Evolutionary conservation across 345 rosid species (phyloP).

Genomic region (Corymbia maculata): DNA sequence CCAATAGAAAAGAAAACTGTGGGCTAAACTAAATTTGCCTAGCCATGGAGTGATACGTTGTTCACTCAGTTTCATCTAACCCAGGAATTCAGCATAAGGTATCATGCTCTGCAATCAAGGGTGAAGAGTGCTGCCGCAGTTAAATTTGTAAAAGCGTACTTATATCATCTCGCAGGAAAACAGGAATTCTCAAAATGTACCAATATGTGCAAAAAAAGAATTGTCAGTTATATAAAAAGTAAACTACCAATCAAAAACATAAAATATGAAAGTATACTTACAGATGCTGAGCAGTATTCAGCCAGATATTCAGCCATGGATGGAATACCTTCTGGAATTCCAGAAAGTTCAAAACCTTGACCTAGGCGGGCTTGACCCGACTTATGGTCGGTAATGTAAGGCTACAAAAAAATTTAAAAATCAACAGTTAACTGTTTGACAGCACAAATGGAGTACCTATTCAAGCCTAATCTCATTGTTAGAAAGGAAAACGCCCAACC

Average conservation of each 20-base stretch:
- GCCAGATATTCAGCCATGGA: slow-evolving; percentile 72
- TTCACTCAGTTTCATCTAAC: background rate
- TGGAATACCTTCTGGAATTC: slow-evolving; percentile 83
- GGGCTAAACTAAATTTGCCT: background rate
- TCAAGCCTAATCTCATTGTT: background rate
- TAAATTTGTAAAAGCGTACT: background rate
- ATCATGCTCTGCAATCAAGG: background rate
- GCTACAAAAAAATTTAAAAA: slow-evolving; percentile 28
- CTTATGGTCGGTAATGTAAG: slow-evolving; percentile 32
- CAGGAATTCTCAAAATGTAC: background rate
- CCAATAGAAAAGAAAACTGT: background rate
- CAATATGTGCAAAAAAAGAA: background rate
- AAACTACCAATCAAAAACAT: background rate
- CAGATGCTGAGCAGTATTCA: slow-evolving; percentile 73
- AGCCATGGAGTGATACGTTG: background rate
- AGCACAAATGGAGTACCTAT: background rate
- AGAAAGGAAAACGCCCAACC: background rate
- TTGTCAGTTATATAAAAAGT: background rate
- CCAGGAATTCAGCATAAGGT: background rate
- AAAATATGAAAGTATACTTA: slow-evolving; percentile 17
- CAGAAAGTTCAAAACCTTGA: slow-evolving; percentile 52
- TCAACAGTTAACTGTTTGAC: background rate
- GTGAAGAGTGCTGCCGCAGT: background rate
- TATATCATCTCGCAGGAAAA: background rate
- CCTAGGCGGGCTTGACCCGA: slow-evolving; percentile 14